Base-by-base conservation (phyloP, 768 basidiomycete genomes). In the Porpolomopsis calyptriformis region DNA sequence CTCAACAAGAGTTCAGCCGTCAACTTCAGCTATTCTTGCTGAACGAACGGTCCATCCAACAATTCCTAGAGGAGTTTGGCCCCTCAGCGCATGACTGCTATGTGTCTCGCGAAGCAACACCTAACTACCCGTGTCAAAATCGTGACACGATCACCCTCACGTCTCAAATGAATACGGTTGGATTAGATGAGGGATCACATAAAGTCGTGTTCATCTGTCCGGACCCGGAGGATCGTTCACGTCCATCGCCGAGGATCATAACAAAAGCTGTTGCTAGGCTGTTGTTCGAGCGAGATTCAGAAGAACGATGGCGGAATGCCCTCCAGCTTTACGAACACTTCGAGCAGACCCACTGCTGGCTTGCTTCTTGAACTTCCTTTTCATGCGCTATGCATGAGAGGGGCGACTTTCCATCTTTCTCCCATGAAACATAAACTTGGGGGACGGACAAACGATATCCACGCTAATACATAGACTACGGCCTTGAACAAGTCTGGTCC, bases 341-440 rank as follows among this genome's bases (percentile, higher is more conserved):
- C 29, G 39, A 40, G 27, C 34, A 48, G 35, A 43, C 25, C 41
- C 27, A 35, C 24, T 38, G 40, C 47, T 35, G 47, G 47, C 19
- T 35, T 5, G 41, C 42, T 49, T 41, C 33, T 49, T 41, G 47
- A 49, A 41, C 47, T 41, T 26, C 41, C 42, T 25, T 43, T 49
- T 49, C 47, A 48, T 43, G 41, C 40, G 27, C 25, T 48, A 35
- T 48, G 47, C 34, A 35, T 42, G 27, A 48, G 35, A 43, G 47
- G 40, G 23, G 43, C 47, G 24, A 43, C 47, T n/a, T 48, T 48
- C 35, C 40, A 24, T 25, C 27, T 48, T 40, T 48, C 12, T 43
- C 26, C 40, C 27, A 48, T 48, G 47, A 43, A 34, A 24, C 40
- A 29, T 23, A 43, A 24, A 26, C 16, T 14, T 18, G 40, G 41